These are phyloP conservation scores for Holtermanniella nyarrowii DNA, from an alignment of 768 basidiomycete species.

Conservation along the genomic window DNA sequence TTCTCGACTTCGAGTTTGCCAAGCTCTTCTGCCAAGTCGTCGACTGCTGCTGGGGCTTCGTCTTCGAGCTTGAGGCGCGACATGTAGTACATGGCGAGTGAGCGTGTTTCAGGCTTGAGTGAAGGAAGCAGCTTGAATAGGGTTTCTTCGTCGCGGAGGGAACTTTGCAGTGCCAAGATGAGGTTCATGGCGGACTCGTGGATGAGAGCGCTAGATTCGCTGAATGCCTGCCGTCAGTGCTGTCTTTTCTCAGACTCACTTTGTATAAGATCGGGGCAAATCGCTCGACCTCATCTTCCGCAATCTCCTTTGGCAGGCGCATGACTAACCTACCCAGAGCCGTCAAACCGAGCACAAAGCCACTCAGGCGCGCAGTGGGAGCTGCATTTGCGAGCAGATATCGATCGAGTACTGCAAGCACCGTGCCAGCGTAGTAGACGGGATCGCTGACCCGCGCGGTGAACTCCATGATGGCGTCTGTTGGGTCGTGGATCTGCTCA, in stretches of 20 bases:
- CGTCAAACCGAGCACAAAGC: conserved; percentile 19
- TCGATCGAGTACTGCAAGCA: conserved; percentile 6
- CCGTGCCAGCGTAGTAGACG: conserved; percentile 18
- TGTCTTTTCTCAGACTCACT: conserved; percentile 12
- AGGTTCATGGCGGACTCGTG: background rate
- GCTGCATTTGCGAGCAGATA: conserved; percentile 5
- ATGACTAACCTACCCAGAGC: conserved; percentile 26
- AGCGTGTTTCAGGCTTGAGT: background rate
- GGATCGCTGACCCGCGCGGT: conserved; percentile 22
- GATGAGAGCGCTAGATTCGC: background rate
- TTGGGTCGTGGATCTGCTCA: conserved; percentile 31
- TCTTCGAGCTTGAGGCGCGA: background rate
- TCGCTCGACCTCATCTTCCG: conserved; percentile 15
- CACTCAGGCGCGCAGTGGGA: background rate
- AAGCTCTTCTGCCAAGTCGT: background rate
- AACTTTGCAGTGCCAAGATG: background rate
- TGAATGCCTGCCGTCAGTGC: background rate
- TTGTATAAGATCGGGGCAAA: conserved; percentile 17
- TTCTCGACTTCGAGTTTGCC: background rate
- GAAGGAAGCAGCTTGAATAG: background rate
- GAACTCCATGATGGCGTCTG: conserved; percentile 25
- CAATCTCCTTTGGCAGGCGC: conserved; percentile 20
- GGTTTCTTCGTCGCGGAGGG: background rate
- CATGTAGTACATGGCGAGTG: background rate
- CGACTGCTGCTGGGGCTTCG: background rate